Conservation (phyloP, 2,329 filamentous ascomycete species). For the Trichoderma simmonsii region DNA sequence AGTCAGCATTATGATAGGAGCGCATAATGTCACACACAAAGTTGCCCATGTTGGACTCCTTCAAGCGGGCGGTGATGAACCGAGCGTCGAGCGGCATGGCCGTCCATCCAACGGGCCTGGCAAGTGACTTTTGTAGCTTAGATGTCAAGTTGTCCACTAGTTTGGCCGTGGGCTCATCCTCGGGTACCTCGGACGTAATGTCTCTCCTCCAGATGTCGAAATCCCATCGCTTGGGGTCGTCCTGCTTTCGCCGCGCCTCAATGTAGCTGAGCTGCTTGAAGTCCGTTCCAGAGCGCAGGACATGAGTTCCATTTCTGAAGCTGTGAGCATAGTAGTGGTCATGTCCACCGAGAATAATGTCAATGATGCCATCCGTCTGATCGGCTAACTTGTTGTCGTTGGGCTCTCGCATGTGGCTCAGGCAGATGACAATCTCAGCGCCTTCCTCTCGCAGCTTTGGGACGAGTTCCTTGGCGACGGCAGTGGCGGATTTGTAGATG, state of each 20-base stretch:
- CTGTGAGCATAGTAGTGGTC: slow-evolving; percentile 85
- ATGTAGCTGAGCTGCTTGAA: slow-evolving; percentile 92
- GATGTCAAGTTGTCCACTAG: slow-evolving; percentile 68
- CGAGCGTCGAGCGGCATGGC: slow-evolving; percentile 78
- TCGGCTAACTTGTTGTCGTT: slow-evolving; percentile 84
- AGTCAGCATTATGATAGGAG: slow-evolving; percentile 76
- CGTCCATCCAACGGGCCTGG: slow-evolving; percentile 81
- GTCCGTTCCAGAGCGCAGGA: slow-evolving; percentile 84
- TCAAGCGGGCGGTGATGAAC: slow-evolving; percentile 74
- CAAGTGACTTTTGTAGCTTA: slow-evolving; percentile 70
- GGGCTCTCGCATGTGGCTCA: slow-evolving; percentile 83
- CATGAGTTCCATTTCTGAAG: slow-evolving; percentile 73
- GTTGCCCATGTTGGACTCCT: slow-evolving; percentile 83
- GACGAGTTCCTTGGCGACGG: slow-evolving; percentile 72
- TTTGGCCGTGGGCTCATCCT: slow-evolving; percentile 58
- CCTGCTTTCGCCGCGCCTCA: slow-evolving; percentile 62
- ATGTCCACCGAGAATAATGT: slow-evolving; percentile 84
- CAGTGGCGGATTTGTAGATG: slow-evolving; percentile 74
- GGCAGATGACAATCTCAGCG: slow-evolving; percentile 75
- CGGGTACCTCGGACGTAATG: slow-evolving; percentile 63
- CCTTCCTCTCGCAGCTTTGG: slow-evolving; percentile 71
- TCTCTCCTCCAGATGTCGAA: slow-evolving; percentile 75
- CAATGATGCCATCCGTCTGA: slow-evolving; percentile 69
- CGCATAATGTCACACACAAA: slow-evolving; percentile 92
- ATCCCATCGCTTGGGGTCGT: slow-evolving; percentile 60